Conservation (phyloP, 768 basidiomycete species). For the Mycena crocata region DNA sequence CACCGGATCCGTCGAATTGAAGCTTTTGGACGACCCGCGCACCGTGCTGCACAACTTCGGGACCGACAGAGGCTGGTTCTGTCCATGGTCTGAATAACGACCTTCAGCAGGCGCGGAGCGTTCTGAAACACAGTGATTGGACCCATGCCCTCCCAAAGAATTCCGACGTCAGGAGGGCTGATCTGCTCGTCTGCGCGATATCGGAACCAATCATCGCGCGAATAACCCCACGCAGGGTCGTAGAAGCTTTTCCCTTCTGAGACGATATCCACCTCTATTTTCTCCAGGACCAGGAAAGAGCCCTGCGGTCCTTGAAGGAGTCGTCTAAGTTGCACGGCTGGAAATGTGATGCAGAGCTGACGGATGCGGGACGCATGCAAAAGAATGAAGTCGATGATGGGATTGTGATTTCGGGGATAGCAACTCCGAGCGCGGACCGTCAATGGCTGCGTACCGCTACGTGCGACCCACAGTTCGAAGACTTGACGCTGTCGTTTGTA, state of each 20-base stretch:
- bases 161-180: no score
- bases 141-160: no score
- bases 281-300: background rate
- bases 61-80: no score
- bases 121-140: no score
- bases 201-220: no score
- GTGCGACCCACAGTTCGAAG: background rate
- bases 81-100: no score
- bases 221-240: no score
- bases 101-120: no score
- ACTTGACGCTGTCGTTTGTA: background rate
- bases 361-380: background rate
- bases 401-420: background rate
- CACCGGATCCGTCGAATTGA: background rate
- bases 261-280: no score
- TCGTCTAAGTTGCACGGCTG: background rate
- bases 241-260: no score
- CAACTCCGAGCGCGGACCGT: background rate
- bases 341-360: background rate
- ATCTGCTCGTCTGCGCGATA: no score
- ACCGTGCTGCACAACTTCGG: background rate
- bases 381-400: background rate
- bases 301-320: background rate
- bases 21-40: background rate
- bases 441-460: background rate